Evolutionary conservation across 495 filamentous ascomycete species (phyloP).

Genomic region (Halenospora varia): DNA sequence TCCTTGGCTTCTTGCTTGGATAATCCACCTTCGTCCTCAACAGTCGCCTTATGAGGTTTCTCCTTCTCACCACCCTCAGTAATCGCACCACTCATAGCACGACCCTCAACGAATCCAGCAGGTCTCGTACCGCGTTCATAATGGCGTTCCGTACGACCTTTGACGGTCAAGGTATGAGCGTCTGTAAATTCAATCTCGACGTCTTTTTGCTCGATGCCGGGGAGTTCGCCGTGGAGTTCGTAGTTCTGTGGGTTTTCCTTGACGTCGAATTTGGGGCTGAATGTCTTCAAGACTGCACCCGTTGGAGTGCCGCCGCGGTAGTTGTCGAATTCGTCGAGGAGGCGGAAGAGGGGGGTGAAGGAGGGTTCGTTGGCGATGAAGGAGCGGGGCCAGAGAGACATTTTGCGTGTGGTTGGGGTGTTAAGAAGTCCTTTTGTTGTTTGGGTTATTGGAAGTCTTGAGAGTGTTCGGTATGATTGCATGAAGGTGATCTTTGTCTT

Average conservation of each 20-base stretch:
- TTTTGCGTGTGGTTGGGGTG: constrained; percentile 35
- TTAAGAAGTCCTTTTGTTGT: constrained; percentile 5
- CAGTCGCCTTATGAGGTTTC: constrained; percentile 52
- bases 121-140: constrained; percentile 41
- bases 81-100: constrained; percentile 27
- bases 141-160: constrained; percentile 60
- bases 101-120: constrained; percentile 31
- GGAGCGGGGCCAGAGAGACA: constrained; percentile 63
- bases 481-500: constrained; percentile 22
- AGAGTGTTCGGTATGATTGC: constrained; percentile 22
- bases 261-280: constrained; percentile 78
- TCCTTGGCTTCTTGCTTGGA: constrained; percentile 8
- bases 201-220: constrained; percentile 74
- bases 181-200: constrained; percentile 84
- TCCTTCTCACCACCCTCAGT: constrained; percentile 32
- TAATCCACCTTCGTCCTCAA: constrained; percentile 51
- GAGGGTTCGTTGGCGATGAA: constrained; percentile 41
- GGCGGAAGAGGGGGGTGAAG: constrained; percentile 66
- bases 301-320: constrained; percentile 35
- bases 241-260: constrained; percentile 63
- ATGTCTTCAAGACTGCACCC: constrained; percentile 35
- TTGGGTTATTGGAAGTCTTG: constrained; percentile 17
- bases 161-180: constrained; percentile 67
- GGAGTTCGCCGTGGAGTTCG: constrained; percentile 83
- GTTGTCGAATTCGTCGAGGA: constrained; percentile 71